These are phyloP conservation scores for Termitomyces sp. DNA, from an alignment of 768 basidiomycete species.

Conservation along the genomic window DNA sequence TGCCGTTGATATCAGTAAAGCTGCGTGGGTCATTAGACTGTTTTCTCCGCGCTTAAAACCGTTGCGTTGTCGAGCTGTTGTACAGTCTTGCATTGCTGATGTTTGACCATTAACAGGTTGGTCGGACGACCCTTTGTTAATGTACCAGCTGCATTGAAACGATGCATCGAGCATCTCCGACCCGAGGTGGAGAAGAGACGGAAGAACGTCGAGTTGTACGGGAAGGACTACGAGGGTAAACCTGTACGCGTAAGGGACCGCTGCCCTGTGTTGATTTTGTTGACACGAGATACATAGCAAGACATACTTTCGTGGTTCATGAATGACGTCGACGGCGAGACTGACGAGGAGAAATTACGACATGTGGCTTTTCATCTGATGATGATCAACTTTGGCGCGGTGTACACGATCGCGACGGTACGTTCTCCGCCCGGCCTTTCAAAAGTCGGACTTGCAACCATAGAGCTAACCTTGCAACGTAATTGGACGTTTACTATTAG, in stretches of 20 bases:
- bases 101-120: not conserved
- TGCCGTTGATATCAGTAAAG: constrained; percentile 12
- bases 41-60: constrained; percentile 20
- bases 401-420: constrained; percentile 38
- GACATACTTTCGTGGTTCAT: constrained; percentile 46
- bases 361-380: constrained; percentile 30
- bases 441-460: constrained; percentile 27
- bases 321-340: constrained; percentile 27
- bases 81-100: not conserved
- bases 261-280: not conserved
- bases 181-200: constrained; percentile 23
- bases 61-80: constrained; percentile 11
- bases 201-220: constrained; percentile 17
- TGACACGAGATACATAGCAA: constrained; percentile 22
- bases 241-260: constrained; percentile 11
- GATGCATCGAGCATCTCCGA: constrained; percentile 13
- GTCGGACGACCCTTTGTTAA: constrained; percentile 3
- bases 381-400: constrained; percentile 34
- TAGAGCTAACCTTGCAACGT: constrained; percentile 6
- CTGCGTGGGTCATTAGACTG: constrained; percentile 16
- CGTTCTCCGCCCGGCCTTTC: constrained; percentile 2
- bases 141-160: not conserved
- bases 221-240: constrained; percentile 22
- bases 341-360: constrained; percentile 16
- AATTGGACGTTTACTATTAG: constrained; percentile 14